Conservation (phyloP, 2,329 filamentous ascomycete species). For the Westerdykella aurantiaca region DNA sequence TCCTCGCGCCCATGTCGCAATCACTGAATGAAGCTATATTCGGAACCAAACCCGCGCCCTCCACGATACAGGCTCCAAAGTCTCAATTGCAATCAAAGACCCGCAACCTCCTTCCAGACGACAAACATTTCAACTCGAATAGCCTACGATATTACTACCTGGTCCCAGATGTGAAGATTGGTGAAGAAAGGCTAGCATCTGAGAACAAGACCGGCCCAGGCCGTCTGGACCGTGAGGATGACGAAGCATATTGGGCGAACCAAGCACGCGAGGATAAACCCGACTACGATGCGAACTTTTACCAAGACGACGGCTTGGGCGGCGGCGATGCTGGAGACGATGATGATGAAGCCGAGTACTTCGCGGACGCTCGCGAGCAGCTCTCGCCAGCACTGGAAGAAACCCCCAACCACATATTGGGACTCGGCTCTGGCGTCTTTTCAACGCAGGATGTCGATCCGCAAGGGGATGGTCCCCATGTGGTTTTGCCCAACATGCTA, state of each 20-base stretch:
- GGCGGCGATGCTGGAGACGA: slow-evolving; percentile 62
- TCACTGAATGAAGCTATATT: slow-evolving; percentile 70
- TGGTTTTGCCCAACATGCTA: slow-evolving; percentile 56
- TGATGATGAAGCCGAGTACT: slow-evolving; percentile 55
- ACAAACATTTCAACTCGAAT: slow-evolving; percentile 96
- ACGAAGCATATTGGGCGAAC: slow-evolving; percentile 92
- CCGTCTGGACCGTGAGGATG: slow-evolving; percentile 57
- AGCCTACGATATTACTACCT: slow-evolving; percentile 85
- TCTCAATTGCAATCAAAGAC: slow-evolving; percentile 94
- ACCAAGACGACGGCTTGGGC: slow-evolving; percentile 77
- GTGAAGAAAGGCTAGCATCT: slow-evolving; percentile 26
- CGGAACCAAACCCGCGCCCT: slow-evolving; percentile 72
- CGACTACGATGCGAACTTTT: slow-evolving; percentile 90
- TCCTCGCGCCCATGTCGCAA: slow-evolving; percentile 66
- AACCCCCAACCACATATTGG: slow-evolving; percentile 28
- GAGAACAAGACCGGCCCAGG: slow-evolving; percentile 11
- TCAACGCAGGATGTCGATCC: slow-evolving; percentile 44
- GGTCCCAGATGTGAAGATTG: slow-evolving; percentile 84
- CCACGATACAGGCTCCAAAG: slow-evolving; percentile 79
- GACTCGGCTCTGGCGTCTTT: slow-evolving; percentile 47
- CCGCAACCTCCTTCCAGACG: slow-evolving; percentile 86
- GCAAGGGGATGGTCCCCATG: slow-evolving; percentile 50
- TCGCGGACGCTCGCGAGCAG: slow-evolving; percentile 74
- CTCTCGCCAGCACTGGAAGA: slow-evolving; percentile 64
- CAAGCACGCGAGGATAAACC: slow-evolving; percentile 27